Conservation (phyloP, 1,139 yeast genomes). For the Saccharomyces hybrid region DNA sequence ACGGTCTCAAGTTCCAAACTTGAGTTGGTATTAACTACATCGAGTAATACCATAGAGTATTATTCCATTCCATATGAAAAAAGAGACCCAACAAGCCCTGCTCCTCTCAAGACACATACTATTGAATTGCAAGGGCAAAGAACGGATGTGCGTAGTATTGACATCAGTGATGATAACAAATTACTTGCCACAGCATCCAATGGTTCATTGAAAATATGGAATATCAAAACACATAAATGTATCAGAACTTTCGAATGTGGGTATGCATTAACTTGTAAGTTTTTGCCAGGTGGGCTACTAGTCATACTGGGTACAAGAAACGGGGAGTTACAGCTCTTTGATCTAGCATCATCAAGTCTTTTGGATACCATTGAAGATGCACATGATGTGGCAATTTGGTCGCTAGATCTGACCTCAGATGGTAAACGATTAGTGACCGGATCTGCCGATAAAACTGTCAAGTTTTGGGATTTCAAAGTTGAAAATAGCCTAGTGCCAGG, state of each 20-base stretch:
- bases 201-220: slow-evolving; percentile 87
- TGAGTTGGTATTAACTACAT: slow-evolving; percentile 55
- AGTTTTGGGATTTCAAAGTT: slow-evolving; percentile 80
- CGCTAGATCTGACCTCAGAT: slow-evolving; percentile 77
- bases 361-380: slow-evolving; percentile 66
- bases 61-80: slow-evolving; percentile 45
- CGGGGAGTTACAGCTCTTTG: slow-evolving; percentile 80
- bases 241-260: slow-evolving; percentile 86
- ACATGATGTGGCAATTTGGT: slow-evolving; percentile 86
- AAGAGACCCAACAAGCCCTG: slow-evolving; percentile 45
- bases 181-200: slow-evolving; percentile 85
- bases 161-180: slow-evolving; percentile 72
- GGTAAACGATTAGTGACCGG: slow-evolving; percentile 86
- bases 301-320: slow-evolving; percentile 86
- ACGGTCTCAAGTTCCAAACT: slow-evolving; percentile 39
- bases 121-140: slow-evolving; percentile 83
- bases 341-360: slow-evolving; percentile 72
- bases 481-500: slow-evolving; percentile 66
- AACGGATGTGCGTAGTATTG: slow-evolving; percentile 78
- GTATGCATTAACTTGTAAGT: slow-evolving; percentile 71
- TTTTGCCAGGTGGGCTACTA: slow-evolving; percentile 86
- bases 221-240: slow-evolving; percentile 62
- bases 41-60: slow-evolving; percentile 70
- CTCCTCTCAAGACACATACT: slow-evolving; percentile 39
- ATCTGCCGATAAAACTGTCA: slow-evolving; percentile 84